These are phyloP conservation scores for Coniferiporia weirii DNA, from an alignment of 1,284 basidiomycete species.

Conservation along the genomic window DNA sequence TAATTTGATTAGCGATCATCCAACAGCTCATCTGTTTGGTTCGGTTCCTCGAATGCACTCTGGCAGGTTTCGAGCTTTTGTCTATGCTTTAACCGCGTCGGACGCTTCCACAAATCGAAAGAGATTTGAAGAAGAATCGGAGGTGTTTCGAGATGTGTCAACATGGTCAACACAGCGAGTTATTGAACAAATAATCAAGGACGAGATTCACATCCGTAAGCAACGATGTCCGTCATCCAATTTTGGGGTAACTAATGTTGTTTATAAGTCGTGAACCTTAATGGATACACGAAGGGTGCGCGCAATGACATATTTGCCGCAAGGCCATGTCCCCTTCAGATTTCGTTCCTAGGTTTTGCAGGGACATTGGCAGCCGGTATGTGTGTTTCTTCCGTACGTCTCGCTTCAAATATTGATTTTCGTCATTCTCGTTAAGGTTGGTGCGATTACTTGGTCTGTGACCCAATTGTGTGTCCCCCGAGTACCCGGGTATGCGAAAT, in stretches of 20 bases:
- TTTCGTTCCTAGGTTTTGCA: slow-evolving; percentile 56
- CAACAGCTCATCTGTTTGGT: slow-evolving; percentile 59
- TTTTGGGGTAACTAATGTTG: too few species aligned
- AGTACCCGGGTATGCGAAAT: slow-evolving; percentile 8
- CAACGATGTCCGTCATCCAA: too few species aligned
- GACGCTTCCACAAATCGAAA: slow-evolving; percentile 48
- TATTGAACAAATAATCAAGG: slow-evolving; percentile 39
- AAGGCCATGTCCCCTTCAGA: slow-evolving; percentile 52
- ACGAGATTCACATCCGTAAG: slow-evolving; percentile 46
- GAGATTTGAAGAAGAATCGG: slow-evolving; percentile 44
- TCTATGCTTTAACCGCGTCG: slow-evolving; percentile 52
- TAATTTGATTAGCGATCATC: slow-evolving; percentile 42
- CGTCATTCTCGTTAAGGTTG: slow-evolving; percentile 35
- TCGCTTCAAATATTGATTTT: background rate
- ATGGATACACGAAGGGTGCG: slow-evolving; percentile 64
- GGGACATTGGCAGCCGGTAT: slow-evolving; percentile 48
- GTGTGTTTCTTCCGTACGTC: slow-evolving; percentile 14
- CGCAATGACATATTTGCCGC: slow-evolving; percentile 60
- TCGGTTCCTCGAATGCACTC: slow-evolving; percentile 54
- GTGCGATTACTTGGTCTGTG: slow-evolving; percentile 60
- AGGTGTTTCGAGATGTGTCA: slow-evolving; percentile 50
- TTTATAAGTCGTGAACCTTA: slow-evolving; percentile 41
- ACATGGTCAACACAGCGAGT: slow-evolving; percentile 39
- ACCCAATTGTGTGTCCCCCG: slow-evolving; percentile 47
- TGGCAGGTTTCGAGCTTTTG: slow-evolving; percentile 42